Evolutionary conservation across 805 yeast species (phyloP), one percentile per base, ranked within the genome.

Genomic region (Dipodascus albidus): DNA sequence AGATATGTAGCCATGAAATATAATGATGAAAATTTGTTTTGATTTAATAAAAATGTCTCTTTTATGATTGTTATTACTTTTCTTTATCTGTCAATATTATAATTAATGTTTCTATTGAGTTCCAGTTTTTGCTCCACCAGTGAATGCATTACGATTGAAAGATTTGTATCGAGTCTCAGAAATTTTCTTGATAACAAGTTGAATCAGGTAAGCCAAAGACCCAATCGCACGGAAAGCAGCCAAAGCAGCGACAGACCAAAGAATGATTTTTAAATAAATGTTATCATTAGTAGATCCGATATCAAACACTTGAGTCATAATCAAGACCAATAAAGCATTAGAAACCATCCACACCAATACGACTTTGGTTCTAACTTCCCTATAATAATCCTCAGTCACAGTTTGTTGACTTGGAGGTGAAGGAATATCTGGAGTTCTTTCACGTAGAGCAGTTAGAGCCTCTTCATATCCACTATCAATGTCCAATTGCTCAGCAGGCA

Each of bases 321-420:
- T 80, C 90, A 91, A 84, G 48, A 88, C 83, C 60, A 93, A 74
- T 22, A 90, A 71, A 62, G 88, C 71, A 66, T 93, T 93, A 23
- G 85, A 74, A 49, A 90, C 74, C 76, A 93, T 78, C 99, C 99
- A 93, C n/a, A 81, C 71, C 63, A 93, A 77, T n/a, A 93, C 99
- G 51, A 93, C 96, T 59, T 91, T 78, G 1, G 99, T 87, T 71
- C 99, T 82, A 22, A 93, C 85, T 65, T 91, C 96, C 64, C 96
- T 81, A 64, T 93, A 95, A 67, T 93, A 91, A 67, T 93, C 99
- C 60, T 87, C 88, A 42, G 64, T 62, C 41, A 63, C 56, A 4
- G 67, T 64, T 20, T 65, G 68, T 17, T 71, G 71, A 35, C 72
- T 70, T 3, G 69, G 68, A 6, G 63, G 66, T 33, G 72, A 70